Evolutionary conservation across 2,329 filamentous ascomycete genomes (phyloP).

Genomic region (Aspergillus pseudoglaucus): DNA sequence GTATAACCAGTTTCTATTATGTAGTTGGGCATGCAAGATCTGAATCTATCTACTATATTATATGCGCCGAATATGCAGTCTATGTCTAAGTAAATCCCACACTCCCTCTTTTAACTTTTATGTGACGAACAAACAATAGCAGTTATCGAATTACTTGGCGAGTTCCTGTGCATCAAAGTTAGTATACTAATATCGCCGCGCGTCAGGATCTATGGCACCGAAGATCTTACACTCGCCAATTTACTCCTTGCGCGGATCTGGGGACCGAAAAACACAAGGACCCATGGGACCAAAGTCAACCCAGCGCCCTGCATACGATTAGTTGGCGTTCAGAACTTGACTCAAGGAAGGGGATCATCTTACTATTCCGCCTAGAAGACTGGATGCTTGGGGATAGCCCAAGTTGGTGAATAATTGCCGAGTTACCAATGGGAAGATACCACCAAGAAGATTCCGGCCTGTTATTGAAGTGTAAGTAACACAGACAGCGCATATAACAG

Average conservation of each 20-base stretch:
- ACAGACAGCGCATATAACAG: not conserved
- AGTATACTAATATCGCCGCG: too few species aligned
- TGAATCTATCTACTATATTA: too few species aligned
- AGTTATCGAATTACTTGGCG: too few species aligned
- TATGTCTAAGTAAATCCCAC: too few species aligned
- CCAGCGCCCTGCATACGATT: slow-evolving; percentile 36
- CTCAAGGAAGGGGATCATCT: slow-evolving; percentile 9
- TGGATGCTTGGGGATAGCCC: slow-evolving; percentile 64
- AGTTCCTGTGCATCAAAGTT: too few species aligned
- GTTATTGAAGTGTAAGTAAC: not conserved
- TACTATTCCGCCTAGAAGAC: slow-evolving; percentile 68
- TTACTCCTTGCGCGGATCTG: slow-evolving; percentile 68
- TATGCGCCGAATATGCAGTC: too few species aligned
- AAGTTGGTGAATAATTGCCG: slow-evolving; percentile 65
- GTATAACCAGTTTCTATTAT: too few species aligned
- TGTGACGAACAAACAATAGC: too few species aligned
- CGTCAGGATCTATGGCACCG: not conserved
- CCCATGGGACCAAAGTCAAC: slow-evolving; percentile 80
- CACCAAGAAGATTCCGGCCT: slow-evolving; percentile 70
- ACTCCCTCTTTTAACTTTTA: too few species aligned
- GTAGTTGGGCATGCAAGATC: too few species aligned
- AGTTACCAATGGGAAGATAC: slow-evolving; percentile 73
- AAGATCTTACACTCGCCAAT: slow-evolving; percentile 57
- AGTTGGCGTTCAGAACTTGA: slow-evolving; percentile 4
- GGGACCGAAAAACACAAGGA: slow-evolving; percentile 71